Evolutionary conservation across 2,329 filamentous ascomycete genomes (phyloP), one percentile per base, ranked within the genome.

Genomic region (Fusarium coffeatum): DNA sequence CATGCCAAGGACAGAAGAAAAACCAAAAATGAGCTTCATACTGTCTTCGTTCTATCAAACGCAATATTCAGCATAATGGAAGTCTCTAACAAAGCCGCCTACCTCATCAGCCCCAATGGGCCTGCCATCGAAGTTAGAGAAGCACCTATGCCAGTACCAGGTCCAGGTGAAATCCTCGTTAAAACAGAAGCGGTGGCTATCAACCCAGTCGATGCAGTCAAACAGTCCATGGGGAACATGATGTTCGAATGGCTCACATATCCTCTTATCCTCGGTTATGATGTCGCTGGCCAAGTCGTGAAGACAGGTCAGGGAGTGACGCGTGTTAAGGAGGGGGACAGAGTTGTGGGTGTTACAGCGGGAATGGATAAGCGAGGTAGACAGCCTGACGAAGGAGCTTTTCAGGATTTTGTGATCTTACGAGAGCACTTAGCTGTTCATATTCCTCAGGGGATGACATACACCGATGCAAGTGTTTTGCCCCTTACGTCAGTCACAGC

Each of bases 221-320:
- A 64, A 3, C 59, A 57, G 8, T 57, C 59, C 1, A 64, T 64
- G 61, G 59, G 59, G 0, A 64, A 64, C 25, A 64, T 64, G 61
- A 64, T 64, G 59, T 64, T 64, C 8, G 59, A 64, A 6, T 64
- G 61, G 61, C 30, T 64, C 1, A 64, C 30, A 0, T 64, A 64
- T 23, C 61, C 61, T 11, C 50, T 64, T 2, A 41, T 64, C 5
- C 59, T 64, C 7, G 61, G 61, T 4, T 30, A 64, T 5, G 61
- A 64, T 20, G 37, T 64, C 0, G 50, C 43, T 4, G 61, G 59
- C 3, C 10, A 34, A 13, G 61, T 64, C 12, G 3, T 64, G 3
- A 64, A 64, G 16, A 27, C 13, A 0, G 59, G 61, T 0, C 1
- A 30, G 2, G 37, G 8, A 1, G 37, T 64, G 1, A 41, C 30